These are phyloP conservation scores for Septoria petroselini DNA, from an alignment of 2,329 filamentous ascomycete species.

Conservation along the genomic window DNA sequence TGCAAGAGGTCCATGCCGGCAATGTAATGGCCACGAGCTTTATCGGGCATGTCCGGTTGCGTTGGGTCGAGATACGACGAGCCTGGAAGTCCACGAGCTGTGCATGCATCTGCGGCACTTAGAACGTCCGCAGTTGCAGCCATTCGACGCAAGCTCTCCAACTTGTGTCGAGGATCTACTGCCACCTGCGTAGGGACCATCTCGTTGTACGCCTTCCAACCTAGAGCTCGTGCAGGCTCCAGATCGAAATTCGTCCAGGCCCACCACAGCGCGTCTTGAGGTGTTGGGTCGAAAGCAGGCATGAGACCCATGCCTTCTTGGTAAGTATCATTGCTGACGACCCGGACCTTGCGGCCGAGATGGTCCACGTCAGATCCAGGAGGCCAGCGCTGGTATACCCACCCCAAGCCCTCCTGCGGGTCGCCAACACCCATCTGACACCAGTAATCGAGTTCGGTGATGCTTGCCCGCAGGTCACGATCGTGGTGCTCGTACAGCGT, in stretches of 20 bases:
- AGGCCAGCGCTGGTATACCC: constrained; percentile 79
- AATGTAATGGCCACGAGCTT: constrained; percentile 54
- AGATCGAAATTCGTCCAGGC: constrained; percentile 66
- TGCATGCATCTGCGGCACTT: constrained; percentile 65
- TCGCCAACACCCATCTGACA: constrained; percentile 95
- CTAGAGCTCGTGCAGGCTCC: constrained; percentile 24
- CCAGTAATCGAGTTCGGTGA: constrained; percentile 90
- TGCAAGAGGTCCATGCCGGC: constrained; percentile 55
- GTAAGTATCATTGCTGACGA: constrained; percentile 80
- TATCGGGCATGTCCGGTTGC: constrained; percentile 55
- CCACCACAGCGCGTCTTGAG: constrained; percentile 64
- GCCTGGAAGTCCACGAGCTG: constrained; percentile 48
- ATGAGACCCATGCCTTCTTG: constrained; percentile 72
- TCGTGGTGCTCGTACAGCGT: constrained; percentile 67
- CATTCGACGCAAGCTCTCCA: constrained; percentile 47
- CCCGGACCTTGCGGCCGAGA: constrained; percentile 65
- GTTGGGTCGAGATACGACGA: constrained; percentile 57
- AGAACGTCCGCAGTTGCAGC: constrained; percentile 57
- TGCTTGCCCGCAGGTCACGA: constrained; percentile 72
- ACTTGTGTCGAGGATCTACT: constrained; percentile 27
- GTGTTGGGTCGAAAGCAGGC: constrained; percentile 43
- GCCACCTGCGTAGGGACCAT: background rate
- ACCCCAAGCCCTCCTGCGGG: constrained; percentile 79
- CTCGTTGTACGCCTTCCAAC: constrained; percentile 41
- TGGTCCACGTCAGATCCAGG: constrained; percentile 66